Base-by-base conservation (phyloP, 805 yeast species). In the Zygoascus tannicola region DNA sequence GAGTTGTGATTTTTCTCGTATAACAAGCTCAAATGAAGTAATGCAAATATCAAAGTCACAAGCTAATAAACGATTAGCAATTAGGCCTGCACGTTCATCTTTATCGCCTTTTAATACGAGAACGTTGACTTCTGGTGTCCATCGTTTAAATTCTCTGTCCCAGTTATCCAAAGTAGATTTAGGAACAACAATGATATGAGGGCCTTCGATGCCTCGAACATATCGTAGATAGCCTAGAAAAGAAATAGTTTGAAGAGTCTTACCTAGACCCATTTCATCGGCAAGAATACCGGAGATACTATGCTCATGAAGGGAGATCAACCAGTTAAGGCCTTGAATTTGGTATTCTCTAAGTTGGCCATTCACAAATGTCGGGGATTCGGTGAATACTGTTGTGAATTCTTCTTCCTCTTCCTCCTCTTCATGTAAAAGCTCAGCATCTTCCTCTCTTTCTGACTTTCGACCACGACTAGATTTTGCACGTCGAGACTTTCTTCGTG, bases 201-300 rank as follows among this genome's bases (percentile, higher is more conserved):
- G 98, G 0, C 98, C 98, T 50, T 81, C 84, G 8, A 87, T 73
- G 21, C 76, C 73, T 52, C 78, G 80, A 44, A 80, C 69, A 56
- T 84, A 85, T 49, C 96, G 71, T 44, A 90, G 65, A 60, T 84
- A 86, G 0, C 96, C 97, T 37, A 90, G 67, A 55, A 90, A 92
- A 1, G 97, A 79, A 39, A 90, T 88, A 1, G 97, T 88, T 64
- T 90, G 98, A 42, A 90, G 67, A 3, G 98, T 90, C 63, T 90
- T 90, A 44, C 98, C 98, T 22, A 90, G 70, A 2, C 98, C 98
- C 98, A 92, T 90, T 62, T 90, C 98, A 63, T 90, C 98, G 5
- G 98, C 98, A 38, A 90, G 67, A 32, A 90, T 90, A 12, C 98
- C 98, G 3, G 94, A 83, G 28, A 90, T 71, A 45, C 81, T 73